Base-by-base conservation (phyloP, 2,329 filamentous ascomycete species). In the Xylaria sp. region DNA sequence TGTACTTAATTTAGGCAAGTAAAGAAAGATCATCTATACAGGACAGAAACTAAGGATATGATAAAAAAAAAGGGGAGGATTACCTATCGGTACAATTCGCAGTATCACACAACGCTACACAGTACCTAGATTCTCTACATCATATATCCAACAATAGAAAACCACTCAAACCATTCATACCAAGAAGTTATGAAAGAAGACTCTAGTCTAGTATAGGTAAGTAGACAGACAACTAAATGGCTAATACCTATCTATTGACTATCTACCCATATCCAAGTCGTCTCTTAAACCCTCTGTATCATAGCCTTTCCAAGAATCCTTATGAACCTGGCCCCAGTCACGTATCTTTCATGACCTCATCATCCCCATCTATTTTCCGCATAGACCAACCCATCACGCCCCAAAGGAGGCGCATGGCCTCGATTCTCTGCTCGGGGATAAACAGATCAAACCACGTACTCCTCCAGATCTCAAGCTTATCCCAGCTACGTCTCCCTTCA, bases 381-480 rank as follows among this genome's bases (percentile, higher is more conserved):
- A 90, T 90, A 75, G 87, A 78, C 76, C 85, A 90, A 2, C 83
- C 83, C 84, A 89, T 88, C 75, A 90, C 80, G 4, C 81, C 83
- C 88, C 89, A 91, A 0, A 89, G 72, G 10, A 86, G 69, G 70
- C 82, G 79, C 85, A 90, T 85, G 2, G 87, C 88, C 71, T 83
- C 83, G 31, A 90, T 74, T 54, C 89, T 79, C 63, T 90, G 85
- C 26, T 86, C 81, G 0, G 77, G 74, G 57, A 84, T 71, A 73
- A 90, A 90, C 11, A 90, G 77, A 74, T 91, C 89, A 73, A 82
- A 89, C 89, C 89, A 91, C 46, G 77, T 80, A 70, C 86, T 90
- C 68, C 88, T 83, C 83, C 85, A 86, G 42, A 89, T 81, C 72
- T 85, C 81, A 2, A 90, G 78, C 71, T 80, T 81, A 10, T 82